A percentile compares a stretch with the other conserved stretches of the same genome.
Evolutionary conservation across 345 rosid genomes (phyloP).

Genomic region (Raphanus sativus): DNA sequence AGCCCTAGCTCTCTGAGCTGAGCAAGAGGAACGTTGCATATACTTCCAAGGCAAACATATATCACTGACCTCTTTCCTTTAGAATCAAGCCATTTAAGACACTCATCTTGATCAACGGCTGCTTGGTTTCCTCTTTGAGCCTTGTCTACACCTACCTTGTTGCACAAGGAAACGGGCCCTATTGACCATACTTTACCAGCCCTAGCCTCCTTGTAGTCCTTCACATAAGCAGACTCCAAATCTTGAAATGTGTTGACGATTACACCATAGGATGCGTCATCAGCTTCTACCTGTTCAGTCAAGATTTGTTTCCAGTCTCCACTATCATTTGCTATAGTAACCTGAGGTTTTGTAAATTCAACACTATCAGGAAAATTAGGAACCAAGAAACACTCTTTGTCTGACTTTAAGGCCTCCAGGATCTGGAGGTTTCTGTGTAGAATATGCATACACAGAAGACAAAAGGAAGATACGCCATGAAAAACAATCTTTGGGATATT

Average conservation of each 20-base stretch:
- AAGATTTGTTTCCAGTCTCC: neutral
- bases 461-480: constrained; percentile 46
- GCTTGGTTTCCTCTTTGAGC: constrained; percentile 46
- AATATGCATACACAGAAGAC: constrained; percentile 27
- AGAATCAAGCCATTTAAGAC: constrained; percentile 49
- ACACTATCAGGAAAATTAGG: constrained; percentile 36
- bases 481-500: constrained; percentile 54
- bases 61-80: neutral
- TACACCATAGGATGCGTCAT: constrained; percentile 38
- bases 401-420: constrained; percentile 10
- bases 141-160: constrained; percentile 31
- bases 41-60: neutral
- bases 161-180: constrained; percentile 48
- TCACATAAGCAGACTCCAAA: constrained; percentile 38
- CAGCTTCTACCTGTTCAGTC: constrained; percentile 24
- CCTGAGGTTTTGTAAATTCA: constrained; percentile 35
- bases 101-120: constrained; percentile 13
- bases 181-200: constrained; percentile 46
- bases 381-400: constrained; percentile 30
- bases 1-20: neutral
- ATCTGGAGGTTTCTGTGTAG: constrained; percentile 13
- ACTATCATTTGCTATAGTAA: neutral
- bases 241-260: constrained; percentile 49
- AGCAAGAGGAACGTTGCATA: neutral
- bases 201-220: constrained; percentile 35